Percentiles rank a stretch among this genome's conserved stretches.
phyloP scores from a whole-genome alignment of 2,329 filamentous ascomycete species.

The Coniochaeta sp. region DNA sequence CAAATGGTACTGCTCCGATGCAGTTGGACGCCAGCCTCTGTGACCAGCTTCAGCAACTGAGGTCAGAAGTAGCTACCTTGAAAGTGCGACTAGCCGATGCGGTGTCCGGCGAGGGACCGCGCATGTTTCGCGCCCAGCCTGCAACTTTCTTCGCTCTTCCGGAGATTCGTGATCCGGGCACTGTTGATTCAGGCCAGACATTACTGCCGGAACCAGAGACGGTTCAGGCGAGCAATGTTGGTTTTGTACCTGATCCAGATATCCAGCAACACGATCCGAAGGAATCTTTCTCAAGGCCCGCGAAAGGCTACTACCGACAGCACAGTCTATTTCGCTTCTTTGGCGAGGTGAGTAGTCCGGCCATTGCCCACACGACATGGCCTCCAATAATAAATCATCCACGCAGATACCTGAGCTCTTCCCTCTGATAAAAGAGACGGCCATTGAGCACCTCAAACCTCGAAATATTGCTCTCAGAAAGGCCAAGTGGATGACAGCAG shows the following conservation, averaged over 20 bases:
- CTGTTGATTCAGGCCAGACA: neutral
- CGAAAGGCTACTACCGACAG: conserved; percentile 12
- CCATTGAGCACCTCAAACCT: conserved; percentile 14
- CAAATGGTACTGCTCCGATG: no score
- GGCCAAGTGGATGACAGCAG: conserved; percentile 2
- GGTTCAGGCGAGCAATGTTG: no score
- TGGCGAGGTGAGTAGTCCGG: conserved; percentile 13
- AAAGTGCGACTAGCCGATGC: no score
- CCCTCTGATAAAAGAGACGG: conserved; percentile 13
- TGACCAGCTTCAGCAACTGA: neutral
- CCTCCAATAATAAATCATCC: no score
- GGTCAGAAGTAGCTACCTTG: neutral
- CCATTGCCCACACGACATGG: no score
- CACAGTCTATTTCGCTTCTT: conserved; percentile 15
- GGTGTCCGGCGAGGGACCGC: no score
- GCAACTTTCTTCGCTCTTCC: neutral
- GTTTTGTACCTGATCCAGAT: neutral
- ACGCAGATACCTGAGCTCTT: conserved; percentile 14
- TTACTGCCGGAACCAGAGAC: neutral
- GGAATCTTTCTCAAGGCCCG: conserved; percentile 6
- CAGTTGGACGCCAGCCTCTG: neutral
- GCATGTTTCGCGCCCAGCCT: no score
- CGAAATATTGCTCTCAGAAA: conserved; percentile 9
- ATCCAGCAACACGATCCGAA: neutral
- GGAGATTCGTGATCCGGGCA: neutral